Evolutionary conservation across 176 grass and related monocot genomes (phyloP).

Genomic region (Melocanna baccifera): DNA sequence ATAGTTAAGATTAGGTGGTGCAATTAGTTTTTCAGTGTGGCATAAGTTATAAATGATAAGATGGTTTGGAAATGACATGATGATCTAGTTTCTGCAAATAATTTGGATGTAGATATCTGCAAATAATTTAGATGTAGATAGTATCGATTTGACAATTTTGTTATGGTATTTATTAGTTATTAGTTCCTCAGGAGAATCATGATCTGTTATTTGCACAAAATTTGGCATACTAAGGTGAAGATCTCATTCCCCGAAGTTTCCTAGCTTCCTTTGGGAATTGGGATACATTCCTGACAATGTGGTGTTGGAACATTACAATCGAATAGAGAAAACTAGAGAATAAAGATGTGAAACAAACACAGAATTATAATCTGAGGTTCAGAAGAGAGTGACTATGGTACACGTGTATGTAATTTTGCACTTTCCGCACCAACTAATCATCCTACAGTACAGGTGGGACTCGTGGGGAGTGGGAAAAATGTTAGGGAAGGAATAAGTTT

Average conservation of each 20-base stretch:
- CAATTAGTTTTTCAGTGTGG: background rate
- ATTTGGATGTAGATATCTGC: background rate
- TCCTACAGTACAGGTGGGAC: background rate
- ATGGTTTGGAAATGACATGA: background rate
- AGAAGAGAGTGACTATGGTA: background rate
- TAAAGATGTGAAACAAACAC: background rate
- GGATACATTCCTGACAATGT: background rate
- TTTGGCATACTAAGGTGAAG: background rate
- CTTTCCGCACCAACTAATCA: background rate
- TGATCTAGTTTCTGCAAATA: background rate
- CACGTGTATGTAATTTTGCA: background rate
- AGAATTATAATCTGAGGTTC: background rate
- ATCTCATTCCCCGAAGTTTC: background rate
- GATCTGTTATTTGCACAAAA: background rate
- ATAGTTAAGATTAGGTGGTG: conserved; percentile 6
- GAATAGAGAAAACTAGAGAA: background rate
- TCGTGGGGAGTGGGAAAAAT: background rate
- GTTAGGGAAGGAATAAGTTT: background rate
- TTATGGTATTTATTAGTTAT: background rate
- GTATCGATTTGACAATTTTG: background rate
- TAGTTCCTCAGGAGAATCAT: background rate
- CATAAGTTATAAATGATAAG: background rate
- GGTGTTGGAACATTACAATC: background rate
- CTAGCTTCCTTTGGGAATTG: background rate
- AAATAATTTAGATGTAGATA: background rate